Evolutionary conservation across 2,329 filamentous ascomycete species (phyloP), one percentile per base, ranked within the genome.

Genomic region (Cladophialophora exuberans): DNA sequence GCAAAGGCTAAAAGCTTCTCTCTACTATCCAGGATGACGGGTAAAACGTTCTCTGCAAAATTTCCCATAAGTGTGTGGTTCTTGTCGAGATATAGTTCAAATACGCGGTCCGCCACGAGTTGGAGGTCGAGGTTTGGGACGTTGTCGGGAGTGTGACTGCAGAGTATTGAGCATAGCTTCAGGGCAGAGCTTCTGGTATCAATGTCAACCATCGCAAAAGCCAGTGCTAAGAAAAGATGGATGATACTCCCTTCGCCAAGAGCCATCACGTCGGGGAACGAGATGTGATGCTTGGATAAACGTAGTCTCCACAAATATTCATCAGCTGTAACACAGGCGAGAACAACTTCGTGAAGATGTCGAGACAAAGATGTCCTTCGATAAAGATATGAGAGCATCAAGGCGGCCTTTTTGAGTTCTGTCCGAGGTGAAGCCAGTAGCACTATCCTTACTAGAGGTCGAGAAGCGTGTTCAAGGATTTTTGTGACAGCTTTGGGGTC

Each of bases 21-120:
- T 41, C 52, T 55, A 18, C 47, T 51, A 26, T 47, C 45, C n/a
- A 65, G 23, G 22, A 65, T 54, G 9, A 53, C 43, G 6, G 62
- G 62, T 15, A 65, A 45, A 11, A 65, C 57, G 43, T 65, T 55
- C 50, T 62, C 50, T 35, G 57, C 58, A 41, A 63, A 62, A 22
- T 60, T 52, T n/a, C 56, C 54, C 11, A 61, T 38, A 9, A 54
- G 15, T 15, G 50, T 49, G 18, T 58, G 54, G 26, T 63, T 61
- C 23, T 35, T 52, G 20, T 59, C 52, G 28, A 63, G 31, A 30
- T 54, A 64, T 15, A 56, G 17, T 31, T 61, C 51, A 15, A 64
- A 51, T 25, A 43, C 52, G 28, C 28, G 41, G 47, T 58, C 44
- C 9, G 43, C 46, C 9, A 56, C 13, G 15, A 17, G 23, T 35